Base-by-base conservation (phyloP, 331 rosid genomes). In the Erythrophleum ivorense region DNA sequence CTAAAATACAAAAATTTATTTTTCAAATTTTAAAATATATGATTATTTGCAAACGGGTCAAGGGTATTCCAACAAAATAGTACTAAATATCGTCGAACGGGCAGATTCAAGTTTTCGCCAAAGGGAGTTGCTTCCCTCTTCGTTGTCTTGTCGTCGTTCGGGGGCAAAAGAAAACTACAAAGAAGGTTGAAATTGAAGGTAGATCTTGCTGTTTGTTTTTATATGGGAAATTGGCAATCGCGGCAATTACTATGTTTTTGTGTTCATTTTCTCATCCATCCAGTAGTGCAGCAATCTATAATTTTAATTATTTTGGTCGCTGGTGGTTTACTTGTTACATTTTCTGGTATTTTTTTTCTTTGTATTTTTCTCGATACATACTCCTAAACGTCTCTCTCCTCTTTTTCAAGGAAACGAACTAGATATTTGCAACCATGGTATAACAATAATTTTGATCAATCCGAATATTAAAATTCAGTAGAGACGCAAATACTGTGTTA, bases 401-500 rank as follows among this genome's bases (percentile, higher is more conserved):
- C n/a, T n/a, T n/a, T n/a, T n/a, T n/a, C n/a, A 50, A 75, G 13
- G 9, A 41, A 58, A 75, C 34, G 4, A n/a, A 14, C 29, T 7
- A n/a, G 31, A 34, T 43, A 33, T 6, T n/a, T 14, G 24, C 40
- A 15, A 33, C 13, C 9, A 54, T 3, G 14, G 45, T 14, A 63
- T 14, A n/a, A 34, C 43, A 43, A 34, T 10, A 14, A 12, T 5
- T 18, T 68, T 34, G 40, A 53, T 41, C 18, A 55, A 46, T 34
- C 75, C 43, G 24, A 58, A 48, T 11, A 54, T 73, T 46, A 57
- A 19, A 46, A 55, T 72, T 78, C 75, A 64, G 78, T 9, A 65
- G 3, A 55, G 19, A 52, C 67, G 4, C 15, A 65, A 64, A 29
- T 29, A 45, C 5, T 43, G 31, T 29, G 71, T 16, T 9, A 62